phyloP scores from a whole-genome alignment of 2,329 filamentous ascomycete species.

The Paecilomyces niveus region DNA sequence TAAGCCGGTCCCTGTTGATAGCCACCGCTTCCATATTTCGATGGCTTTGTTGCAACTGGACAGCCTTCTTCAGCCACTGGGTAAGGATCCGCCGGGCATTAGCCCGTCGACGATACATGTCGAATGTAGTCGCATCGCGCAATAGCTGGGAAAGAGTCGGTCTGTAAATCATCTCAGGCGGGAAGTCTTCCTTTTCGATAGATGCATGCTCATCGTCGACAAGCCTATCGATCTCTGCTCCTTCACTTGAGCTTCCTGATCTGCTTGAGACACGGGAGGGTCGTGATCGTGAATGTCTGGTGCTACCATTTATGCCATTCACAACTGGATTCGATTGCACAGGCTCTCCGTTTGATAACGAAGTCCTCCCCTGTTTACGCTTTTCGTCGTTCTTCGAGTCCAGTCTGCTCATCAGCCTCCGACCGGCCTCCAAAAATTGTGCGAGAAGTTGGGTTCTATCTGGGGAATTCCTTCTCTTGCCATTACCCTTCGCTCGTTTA shows the following conservation, averaged over 20 bases:
- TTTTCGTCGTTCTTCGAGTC: conserved; percentile 17
- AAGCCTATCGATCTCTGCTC: conserved; percentile 13
- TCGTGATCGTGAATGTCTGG: conserved; percentile 9
- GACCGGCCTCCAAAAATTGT: conserved; percentile 33
- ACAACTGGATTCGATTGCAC: conserved; percentile 22
- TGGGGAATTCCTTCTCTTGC: conserved; percentile 14
- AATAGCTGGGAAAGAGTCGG: conserved; percentile 46
- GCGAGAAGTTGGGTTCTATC: conserved; percentile 31
- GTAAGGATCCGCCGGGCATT: conserved; percentile 34
- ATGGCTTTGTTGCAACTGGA: conserved; percentile 29
- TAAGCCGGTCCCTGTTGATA: conserved; percentile 42
- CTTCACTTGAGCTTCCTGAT: conserved; percentile 15
- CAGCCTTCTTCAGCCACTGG: conserved; percentile 42
- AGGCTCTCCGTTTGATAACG: conserved; percentile 17
- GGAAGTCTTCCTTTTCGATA: conserved; percentile 20
- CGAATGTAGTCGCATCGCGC: conserved; percentile 44
- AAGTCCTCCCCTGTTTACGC: conserved; percentile 6
- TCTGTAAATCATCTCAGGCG: conserved; percentile 37
- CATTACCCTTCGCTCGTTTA: conserved; percentile 5
- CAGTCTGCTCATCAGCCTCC: conserved; percentile 26
- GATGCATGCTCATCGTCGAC: conserved; percentile 14
- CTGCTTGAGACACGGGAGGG: conserved; percentile 6
- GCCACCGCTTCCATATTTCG: conserved; percentile 38
- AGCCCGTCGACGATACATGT: conserved; percentile 34
- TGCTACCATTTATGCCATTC: conserved; percentile 22